A percentile compares a stretch with the other conserved stretches of the same genome.
phyloP scores from a whole-genome alignment of 2,329 filamentous ascomycete species.

The Amauroascus niger region DNA sequence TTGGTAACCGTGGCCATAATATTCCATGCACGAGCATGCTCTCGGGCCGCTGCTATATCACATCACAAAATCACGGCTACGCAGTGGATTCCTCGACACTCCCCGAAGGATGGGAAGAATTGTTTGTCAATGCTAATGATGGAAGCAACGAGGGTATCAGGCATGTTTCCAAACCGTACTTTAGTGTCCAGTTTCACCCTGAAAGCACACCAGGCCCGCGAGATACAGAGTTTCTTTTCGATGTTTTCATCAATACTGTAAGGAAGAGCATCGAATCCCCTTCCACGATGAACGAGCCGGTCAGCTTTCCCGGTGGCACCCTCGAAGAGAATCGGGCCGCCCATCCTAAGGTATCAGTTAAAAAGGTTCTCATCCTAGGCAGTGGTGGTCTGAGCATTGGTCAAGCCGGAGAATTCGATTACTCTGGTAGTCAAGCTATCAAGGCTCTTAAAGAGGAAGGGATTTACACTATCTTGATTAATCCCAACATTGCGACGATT shows the following conservation, averaged over 20 bases:
- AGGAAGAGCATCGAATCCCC: conserved; percentile 58
- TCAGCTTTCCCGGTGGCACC: conserved; percentile 79
- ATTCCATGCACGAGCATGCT: conserved; percentile 95
- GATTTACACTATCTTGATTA: conserved; percentile 96
- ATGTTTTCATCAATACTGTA: conserved; percentile 88
- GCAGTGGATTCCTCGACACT: conserved; percentile 76
- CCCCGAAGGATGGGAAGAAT: conserved; percentile 72
- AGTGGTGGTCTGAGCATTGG: conserved; percentile 94
- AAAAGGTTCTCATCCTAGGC: conserved; percentile 90
- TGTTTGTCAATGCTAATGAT: conserved; percentile 97
- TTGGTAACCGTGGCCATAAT: conserved; percentile 96
- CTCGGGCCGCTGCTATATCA: conserved; percentile 95
- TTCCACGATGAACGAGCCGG: conserved; percentile 58
- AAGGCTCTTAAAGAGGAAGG: conserved; percentile 97
- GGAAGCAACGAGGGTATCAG: conserved; percentile 97
- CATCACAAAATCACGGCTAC: conserved; percentile 96
- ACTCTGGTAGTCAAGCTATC: conserved; percentile 96
- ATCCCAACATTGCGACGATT: conserved; percentile 97
- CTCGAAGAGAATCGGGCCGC: conserved; percentile 65
- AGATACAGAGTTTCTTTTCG: conserved; percentile 93
- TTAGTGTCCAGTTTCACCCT: conserved; percentile 99
- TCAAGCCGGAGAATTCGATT: conserved; percentile 97
- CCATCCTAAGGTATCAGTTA: conserved; percentile 71
- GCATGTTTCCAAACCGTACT: conserved; percentile 75
- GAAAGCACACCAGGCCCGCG: conserved; percentile 92